phyloP scores from a whole-genome alignment of 2,329 filamentous ascomycete species.

The Alternaria brassicicola region DNA sequence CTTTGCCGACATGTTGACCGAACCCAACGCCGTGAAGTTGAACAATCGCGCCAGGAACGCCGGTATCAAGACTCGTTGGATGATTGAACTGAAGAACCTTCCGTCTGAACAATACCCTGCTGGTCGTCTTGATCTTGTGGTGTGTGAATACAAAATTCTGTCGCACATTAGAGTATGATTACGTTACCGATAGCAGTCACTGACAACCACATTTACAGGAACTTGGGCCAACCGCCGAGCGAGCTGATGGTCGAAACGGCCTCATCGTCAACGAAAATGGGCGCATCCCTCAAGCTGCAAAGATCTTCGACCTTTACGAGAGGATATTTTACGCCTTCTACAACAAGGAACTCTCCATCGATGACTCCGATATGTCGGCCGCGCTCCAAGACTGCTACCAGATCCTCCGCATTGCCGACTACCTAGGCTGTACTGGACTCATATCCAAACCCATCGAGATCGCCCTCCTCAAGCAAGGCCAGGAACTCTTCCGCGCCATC shows the following conservation, averaged over 20 bases:
- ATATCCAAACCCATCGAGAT: constrained; percentile 56
- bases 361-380: constrained; percentile 47
- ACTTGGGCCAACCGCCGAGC: constrained; percentile 43
- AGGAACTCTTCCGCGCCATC: constrained; percentile 55
- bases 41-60: constrained; percentile 29
- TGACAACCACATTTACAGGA: constrained; percentile 31
- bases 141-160: constrained; percentile 20
- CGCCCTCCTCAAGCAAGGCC: constrained; percentile 55
- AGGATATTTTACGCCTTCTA: constrained; percentile 57
- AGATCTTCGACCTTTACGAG: constrained; percentile 48
- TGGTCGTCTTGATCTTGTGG: constrained; percentile 36
- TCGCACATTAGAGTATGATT: not conserved
- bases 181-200: not conserved
- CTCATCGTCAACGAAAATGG: constrained; percentile 47
- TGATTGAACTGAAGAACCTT: constrained; percentile 39
- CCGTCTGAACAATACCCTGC: constrained; percentile 26
- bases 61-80: constrained; percentile 39
- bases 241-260: constrained; percentile 21
- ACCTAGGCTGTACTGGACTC: constrained; percentile 51
- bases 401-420: constrained; percentile 55
- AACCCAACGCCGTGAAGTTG: constrained; percentile 37
- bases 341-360: constrained; percentile 50
- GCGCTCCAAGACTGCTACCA: constrained; percentile 51
- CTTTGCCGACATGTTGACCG: constrained; percentile 40
- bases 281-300: constrained; percentile 31